Base-by-base conservation (phyloP, 2,329 filamentous ascomycete species). In the Claviceps cyperi region DNA sequence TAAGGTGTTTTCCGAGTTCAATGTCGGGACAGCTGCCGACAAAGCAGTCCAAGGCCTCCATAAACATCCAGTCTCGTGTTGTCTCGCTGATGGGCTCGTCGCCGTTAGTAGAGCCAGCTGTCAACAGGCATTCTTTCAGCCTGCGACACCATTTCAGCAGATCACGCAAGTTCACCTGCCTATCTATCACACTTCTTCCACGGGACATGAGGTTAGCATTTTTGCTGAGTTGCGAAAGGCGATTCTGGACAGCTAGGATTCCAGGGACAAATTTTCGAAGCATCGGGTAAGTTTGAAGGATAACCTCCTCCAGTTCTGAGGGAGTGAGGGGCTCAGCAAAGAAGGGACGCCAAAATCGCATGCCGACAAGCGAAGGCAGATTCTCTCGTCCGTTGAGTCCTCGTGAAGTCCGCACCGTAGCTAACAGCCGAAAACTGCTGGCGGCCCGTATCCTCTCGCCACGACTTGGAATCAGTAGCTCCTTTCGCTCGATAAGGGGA, bases 1-100 rank as follows among this genome's bases (percentile, higher is more conserved):
- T 78, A 35, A 94, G 69, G 4, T 71, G 66, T 45, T 71, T 68
- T 47, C 81, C 79, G 32, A 81, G 69, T 13, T 77, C 72, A 32
- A 75, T 74, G 51, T 83, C 83, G 9, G 84, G 83, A 44, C 92
- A 72, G 61, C 84, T 87, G 49, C 86, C 86, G 41, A 87, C 82
- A 64, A 98, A 97, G 61, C 90, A 94, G 65, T 98, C 92, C 48
- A 92, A 76, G 0, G 89, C 86, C 62, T 98, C 92, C 69, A 95
- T 78, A 60, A 96, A 96, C 66, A 97, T 94, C 58, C 84, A 81
- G 59, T 96, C 84, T 55, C 79, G 74, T 0, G 78, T 78, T 1
- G 76, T 77, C 58, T 91, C 85, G n/a, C 74, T 80, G 21, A 89
- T 78, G 0, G 83, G 73, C 62, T 92, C 85, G 19, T 78, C 73